Evolutionary conservation across 2,329 filamentous ascomycete species (phyloP), one percentile per base, ranked within the genome.

Genomic region (Phyllosticta citribraziliensis): DNA sequence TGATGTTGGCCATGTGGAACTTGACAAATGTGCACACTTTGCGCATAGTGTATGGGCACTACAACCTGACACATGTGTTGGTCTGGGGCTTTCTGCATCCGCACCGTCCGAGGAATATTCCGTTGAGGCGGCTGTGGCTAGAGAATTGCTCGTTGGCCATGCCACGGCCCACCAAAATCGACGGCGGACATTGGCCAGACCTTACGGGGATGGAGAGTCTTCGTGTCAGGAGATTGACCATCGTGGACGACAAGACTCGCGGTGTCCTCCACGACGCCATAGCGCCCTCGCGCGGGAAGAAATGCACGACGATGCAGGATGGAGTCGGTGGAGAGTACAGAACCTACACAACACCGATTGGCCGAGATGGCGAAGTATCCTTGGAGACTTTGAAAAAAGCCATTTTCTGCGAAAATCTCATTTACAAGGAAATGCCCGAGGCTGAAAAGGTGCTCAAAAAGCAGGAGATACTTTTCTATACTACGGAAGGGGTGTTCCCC

Each of bases 41-140:
- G 40, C 66, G 76, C 6, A 74, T 80, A 20, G 67, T 79, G 10
- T 73, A 75, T 56, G 77, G 77, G 0, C 77, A 80, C 63, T 73
- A 72, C 61, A 68, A 67, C 40, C 63, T 80, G 11, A 75, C 73
- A 1, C 72, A 72, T 25, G 70, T 67, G 5, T 67, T 80, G 11
- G 52, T 80, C 9, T 64, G 72, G 2, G 73, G 73, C 27, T 73
- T 79, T 63, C 70, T 79, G 27, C 69, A 75, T 52, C 66, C 66
- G 14, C 22, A 60, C 2, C 65, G 73, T 19, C 63, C 67, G 11
- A 68, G 68, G 2, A 64, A 64, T 19, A 64, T 68, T 8, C 70
- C 70, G 2, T 62, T 79, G 14, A 70, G 73, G 11, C 74, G 69
- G 57, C 69, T 80, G 5, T 80, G 78, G 78, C 67, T 80, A 3